Percentiles rank a stretch among this genome's conserved stretches.
phyloP scores from a whole-genome alignment of 2,329 filamentous ascomycete species.

The Didymella exigua region DNA sequence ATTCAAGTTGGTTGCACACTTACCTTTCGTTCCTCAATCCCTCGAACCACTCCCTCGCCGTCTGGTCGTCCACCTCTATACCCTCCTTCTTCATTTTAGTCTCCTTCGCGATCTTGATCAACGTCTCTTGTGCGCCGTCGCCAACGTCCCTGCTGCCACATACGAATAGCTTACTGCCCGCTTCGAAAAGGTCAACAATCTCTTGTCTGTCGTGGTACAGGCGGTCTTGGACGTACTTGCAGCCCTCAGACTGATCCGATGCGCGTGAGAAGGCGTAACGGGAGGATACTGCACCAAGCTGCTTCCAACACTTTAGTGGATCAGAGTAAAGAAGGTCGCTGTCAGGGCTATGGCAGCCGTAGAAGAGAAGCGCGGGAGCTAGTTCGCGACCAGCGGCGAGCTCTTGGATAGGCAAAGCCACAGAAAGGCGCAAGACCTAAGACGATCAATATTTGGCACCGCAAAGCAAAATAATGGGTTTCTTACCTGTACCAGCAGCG shows the following conservation, averaged over 20 bases:
- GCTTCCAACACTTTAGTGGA: slow-evolving; percentile 65
- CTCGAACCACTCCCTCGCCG: slow-evolving; percentile 54
- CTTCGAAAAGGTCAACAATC: slow-evolving; percentile 53
- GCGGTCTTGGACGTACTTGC: slow-evolving; percentile 60
- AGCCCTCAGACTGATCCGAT: slow-evolving; percentile 53
- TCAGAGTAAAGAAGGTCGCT: slow-evolving; percentile 66
- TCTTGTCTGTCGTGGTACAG: slow-evolving; percentile 56
- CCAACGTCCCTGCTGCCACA: slow-evolving; percentile 64
- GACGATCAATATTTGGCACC: not conserved
- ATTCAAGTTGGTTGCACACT: not conserved
- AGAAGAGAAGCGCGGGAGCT: slow-evolving; percentile 68
- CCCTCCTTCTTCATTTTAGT: slow-evolving; percentile 48
- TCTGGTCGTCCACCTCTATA: slow-evolving; percentile 46
- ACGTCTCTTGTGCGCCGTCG: slow-evolving; percentile 50
- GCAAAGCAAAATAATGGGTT: not conserved
- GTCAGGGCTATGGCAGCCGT: slow-evolving; percentile 63
- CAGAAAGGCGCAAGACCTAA: slow-evolving; percentile 53
- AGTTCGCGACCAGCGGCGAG: slow-evolving; percentile 57
- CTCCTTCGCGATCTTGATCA: slow-evolving; percentile 53
- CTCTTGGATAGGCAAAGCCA: slow-evolving; percentile 51
- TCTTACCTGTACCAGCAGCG: slow-evolving; percentile 41
- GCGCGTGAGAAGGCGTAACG: slow-evolving; percentile 64
- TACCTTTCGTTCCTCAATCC: slow-evolving; percentile 51
- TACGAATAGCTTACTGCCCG: slow-evolving; percentile 65
- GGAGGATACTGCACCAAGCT: slow-evolving; percentile 65